These are phyloP conservation scores for Ensete glaucum DNA, from an alignment of 176 grass and related monocot genomes.

Conservation along the genomic window DNA sequence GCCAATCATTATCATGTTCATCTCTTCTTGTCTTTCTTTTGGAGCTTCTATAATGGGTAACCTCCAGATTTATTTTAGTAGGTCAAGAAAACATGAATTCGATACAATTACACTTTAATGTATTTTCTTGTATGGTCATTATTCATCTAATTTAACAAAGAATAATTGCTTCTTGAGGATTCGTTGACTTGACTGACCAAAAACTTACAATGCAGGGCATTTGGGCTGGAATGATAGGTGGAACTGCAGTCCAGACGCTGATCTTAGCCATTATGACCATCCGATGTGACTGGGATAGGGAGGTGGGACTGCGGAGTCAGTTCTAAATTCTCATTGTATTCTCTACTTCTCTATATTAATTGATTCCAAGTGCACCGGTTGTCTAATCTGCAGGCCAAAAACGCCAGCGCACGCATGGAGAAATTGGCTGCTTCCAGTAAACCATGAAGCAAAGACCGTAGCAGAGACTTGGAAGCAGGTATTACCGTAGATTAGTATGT, in stretches of 20 bases:
- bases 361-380: not conserved
- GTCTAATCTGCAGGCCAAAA: not conserved
- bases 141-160: too few species aligned
- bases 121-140: too few species aligned
- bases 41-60: too few species aligned
- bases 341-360: not conserved
- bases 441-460: not conserved
- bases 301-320: slow-evolving; percentile 19
- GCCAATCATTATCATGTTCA: too few species aligned
- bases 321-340: not conserved
- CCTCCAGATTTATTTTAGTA: too few species aligned
- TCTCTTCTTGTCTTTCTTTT: too few species aligned
- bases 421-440: not conserved
- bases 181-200: too few species aligned
- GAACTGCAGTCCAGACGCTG: slow-evolving; percentile 53
- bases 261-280: slow-evolving; percentile 60
- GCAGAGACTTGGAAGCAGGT: too few species aligned
- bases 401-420: not conserved
- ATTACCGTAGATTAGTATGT: too few species aligned
- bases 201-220: slow-evolving; percentile 34
- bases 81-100: too few species aligned
- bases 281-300: slow-evolving; percentile 63
- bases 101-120: too few species aligned
- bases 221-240: slow-evolving; percentile 79
- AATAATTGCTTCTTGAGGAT: too few species aligned